Evolutionary conservation across 768 basidiomycete species (phyloP), one percentile per base, ranked within the genome.

Genomic region (Mycena crocata): DNA sequence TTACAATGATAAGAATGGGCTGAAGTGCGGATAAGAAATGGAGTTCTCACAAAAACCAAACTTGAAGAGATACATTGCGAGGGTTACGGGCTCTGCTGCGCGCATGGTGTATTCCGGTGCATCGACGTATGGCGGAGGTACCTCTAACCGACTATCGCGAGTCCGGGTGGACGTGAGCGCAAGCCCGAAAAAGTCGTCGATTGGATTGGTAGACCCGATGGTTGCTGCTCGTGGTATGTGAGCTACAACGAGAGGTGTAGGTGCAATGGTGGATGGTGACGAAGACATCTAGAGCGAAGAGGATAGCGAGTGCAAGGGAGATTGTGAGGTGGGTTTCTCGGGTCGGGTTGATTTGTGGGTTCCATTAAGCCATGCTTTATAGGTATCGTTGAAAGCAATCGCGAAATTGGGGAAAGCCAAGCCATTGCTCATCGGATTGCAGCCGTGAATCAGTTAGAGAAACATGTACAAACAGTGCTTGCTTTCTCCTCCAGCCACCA

Each of bases 51-150:
- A 72, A 72, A 90, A 89, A 46, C 88, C 87, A 63, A 89, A 89
- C 71, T 85, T 86, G 79, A 90, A 90, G 49, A 90, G 75, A 73
- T 85, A 87, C 77, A 85, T 83, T 8, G 89, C 86, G 52, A 89
- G 84, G 28, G 88, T 90, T 5, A 81, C 75, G 35, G 83, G 82
- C 78, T 90, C 87, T 24, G 73, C 73, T 78, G 75, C 79, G 42
- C 81, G 83, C 34, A 75, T 74, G 56, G 72, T 51, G 52, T 70
- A 74, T 28, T 66, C 79, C 59, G 71, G 77, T 34, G 85, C 83
- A 54, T 80, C 83, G 10, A 77, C 77, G 67, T 87, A 88, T 21
- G 85, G 75, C 3, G 86, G 87, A 21, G 75, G 81, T 10, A 63
- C 58, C 7, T 67, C 50, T 3, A 67, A 63, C 24, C 83, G 78